Conservation (phyloP, 768 basidiomycete genomes). For the Hygrocybe coccinea region DNA sequence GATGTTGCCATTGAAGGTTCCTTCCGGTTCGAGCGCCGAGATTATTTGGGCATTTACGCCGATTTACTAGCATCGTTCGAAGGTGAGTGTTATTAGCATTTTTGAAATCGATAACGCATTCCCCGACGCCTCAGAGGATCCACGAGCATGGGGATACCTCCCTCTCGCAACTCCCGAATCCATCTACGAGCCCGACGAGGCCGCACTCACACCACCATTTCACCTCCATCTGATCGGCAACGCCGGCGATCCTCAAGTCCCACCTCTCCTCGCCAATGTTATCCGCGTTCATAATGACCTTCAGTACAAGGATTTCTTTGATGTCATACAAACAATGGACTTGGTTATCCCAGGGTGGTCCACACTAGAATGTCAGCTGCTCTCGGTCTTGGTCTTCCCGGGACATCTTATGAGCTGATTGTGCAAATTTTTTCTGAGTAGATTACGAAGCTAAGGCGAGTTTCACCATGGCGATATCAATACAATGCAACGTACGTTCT, state of each 20-base stretch:
- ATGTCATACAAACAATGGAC: not conserved
- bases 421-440: not conserved
- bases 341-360: not conserved
- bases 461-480: not conserved
- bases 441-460: not conserved
- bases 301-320: not conserved
- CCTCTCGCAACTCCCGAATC: slow-evolving; percentile 1
- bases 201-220: not conserved
- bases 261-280: not conserved
- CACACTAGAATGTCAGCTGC: not conserved
- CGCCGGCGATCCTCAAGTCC: slow-evolving; percentile 1
- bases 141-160: not conserved
- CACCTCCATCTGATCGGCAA: slow-evolving; percentile 3
- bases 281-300: not conserved
- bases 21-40: not conserved
- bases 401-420: not conserved
- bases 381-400: not conserved
- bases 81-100: not conserved
- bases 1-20: not conserved
- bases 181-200: not conserved
- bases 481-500: not conserved
- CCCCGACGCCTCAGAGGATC: not conserved
- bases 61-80: not conserved
- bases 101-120: not conserved
- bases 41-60: not conserved